Evolutionary conservation across 1,284 basidiomycete species (phyloP).

Genomic region (Cryptococcus sp.): DNA sequence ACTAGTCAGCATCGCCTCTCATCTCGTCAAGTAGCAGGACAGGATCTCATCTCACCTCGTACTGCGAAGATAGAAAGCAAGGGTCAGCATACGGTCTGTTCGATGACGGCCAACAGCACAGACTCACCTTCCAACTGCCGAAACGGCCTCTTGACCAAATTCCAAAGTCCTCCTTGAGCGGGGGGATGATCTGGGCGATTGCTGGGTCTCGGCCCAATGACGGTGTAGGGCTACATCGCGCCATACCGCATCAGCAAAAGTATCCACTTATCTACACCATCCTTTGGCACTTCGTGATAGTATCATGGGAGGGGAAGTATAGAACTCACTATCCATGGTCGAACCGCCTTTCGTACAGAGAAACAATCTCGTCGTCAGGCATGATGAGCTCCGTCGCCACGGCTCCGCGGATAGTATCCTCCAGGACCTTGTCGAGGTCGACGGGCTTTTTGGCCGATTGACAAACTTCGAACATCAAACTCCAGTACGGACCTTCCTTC

Average conservation of each 20-base stretch:
- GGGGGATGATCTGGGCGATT: conserved; percentile 55
- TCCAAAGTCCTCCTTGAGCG: conserved; percentile 51
- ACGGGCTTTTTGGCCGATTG: conserved; percentile 58
- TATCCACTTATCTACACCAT: neutral
- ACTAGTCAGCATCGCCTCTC: too few relatives aligned
- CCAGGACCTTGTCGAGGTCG: conserved; percentile 55
- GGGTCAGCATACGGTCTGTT: too few relatives aligned
- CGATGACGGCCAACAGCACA: too few relatives aligned
- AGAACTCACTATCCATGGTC: conserved; percentile 46
- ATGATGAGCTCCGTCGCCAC: conserved; percentile 57
- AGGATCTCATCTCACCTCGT: too few relatives aligned
- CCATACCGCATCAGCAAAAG: neutral
- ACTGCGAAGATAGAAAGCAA: too few relatives aligned
- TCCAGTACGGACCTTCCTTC: conserved; percentile 57
- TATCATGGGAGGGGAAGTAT: neutral
- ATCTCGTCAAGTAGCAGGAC: too few relatives aligned
- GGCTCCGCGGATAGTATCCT: conserved; percentile 58
- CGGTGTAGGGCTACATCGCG: conserved; percentile 54
- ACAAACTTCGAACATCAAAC: conserved; percentile 59
- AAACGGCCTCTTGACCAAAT: conserved; percentile 59
- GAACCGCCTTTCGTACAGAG: conserved; percentile 58
- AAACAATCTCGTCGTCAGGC: conserved; percentile 58
- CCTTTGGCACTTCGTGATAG: neutral
- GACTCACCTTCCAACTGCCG: conserved; percentile 60
- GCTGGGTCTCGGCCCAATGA: conserved; percentile 56